Evolutionary conservation across 495 filamentous ascomycete genomes (phyloP), one percentile per base, ranked within the genome.

Genomic region (Aspergillus olivimuriae): DNA sequence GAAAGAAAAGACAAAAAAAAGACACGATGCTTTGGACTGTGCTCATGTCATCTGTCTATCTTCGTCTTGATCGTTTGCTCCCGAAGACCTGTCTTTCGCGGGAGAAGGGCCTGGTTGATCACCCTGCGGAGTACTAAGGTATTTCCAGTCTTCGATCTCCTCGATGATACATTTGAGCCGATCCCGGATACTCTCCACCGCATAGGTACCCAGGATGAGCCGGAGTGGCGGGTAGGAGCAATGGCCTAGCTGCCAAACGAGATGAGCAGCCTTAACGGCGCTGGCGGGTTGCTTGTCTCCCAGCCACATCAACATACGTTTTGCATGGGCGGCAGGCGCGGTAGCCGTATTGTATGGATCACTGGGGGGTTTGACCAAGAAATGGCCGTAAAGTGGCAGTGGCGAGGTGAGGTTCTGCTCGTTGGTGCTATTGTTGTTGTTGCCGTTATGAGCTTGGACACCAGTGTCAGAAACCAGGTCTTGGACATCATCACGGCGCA

Each of bases 171-270:
- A 87, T 51, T 89, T 75, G 48, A 98, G 56, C 21, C 91, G 72
- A 66, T 98, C 92, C 17, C 92, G 72, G 44, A 96, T 89, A 56
- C 88, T 94, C 66, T 98, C 91, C 23, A 97, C 89, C 1, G 92
- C 92, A 66, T 94, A 96, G 32, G 83, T 89, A 0, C 92, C 92
- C 43, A 98, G 58, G 41, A 96, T 72, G 48, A 98, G 63, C 18
- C 92, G 62, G 43, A 98, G 56, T 0, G 92, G 92, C 36, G 92
- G 92, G 56, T 89, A 94, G 12, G 76, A 79, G 63, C 92, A 97
- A 66, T 97, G 92, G 0, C 82, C 92, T 30, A 97, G 69, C 72
- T 97, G 88, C 92, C 92, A 97, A 6, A 96, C 84, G 47, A 96
- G 69, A 72, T 96, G 87, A n/a, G 90, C 90, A 44, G 88, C 88